Evolutionary conservation across 2,329 filamentous ascomycete genomes (phyloP), one percentile per base, ranked within the genome.

Genomic region (Cytospora chrysosperma): DNA sequence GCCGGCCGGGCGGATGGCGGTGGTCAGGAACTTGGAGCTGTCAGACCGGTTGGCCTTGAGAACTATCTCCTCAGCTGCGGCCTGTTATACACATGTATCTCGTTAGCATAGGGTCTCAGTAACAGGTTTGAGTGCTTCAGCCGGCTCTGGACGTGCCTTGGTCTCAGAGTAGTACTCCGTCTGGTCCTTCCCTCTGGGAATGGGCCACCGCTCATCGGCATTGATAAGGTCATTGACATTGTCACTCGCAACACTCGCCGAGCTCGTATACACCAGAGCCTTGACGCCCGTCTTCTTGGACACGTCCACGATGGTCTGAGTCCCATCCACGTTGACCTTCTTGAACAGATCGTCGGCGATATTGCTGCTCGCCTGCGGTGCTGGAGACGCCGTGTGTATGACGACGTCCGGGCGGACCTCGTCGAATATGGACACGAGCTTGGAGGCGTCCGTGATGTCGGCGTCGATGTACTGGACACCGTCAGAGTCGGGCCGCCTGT

Each of bases 221-320:
- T 97, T 93, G 74, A 88, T 84, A 74, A 96, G 84, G 74, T 97
- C 91, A 65, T 79, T 85, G 66, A 83, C 80, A 69, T 93, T 93
- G 77, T 98, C 93, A 73, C 91, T 89, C 68, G 97, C 82, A 66
- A 97, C 89, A 65, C 92, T 96, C 59, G 91, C 90, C 60, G 90
- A 95, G 75, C 91, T 95, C 21, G 94, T 98, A 77, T 94, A 97
- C 54, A 98, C 91, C 68, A 98, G 87, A 0, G 85, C 91, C 77
- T 88, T 91, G 71, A 94, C 92, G 67, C 85, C 88, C 43, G 84
- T 83, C 68, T 85, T 80, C 72, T 85, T 84, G 70, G 90, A 90
- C 19, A 91, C 91, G 40, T 88, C 85, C 61, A 98, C 80, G 56
- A 97, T 84, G 68, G 89, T 88, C 68, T 82, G 82, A 17, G 95